Evolutionary conservation across 179 eudicot genomes (phyloP), one percentile per base, ranked within the genome.

Genomic region (Nepenthes alata): DNA sequence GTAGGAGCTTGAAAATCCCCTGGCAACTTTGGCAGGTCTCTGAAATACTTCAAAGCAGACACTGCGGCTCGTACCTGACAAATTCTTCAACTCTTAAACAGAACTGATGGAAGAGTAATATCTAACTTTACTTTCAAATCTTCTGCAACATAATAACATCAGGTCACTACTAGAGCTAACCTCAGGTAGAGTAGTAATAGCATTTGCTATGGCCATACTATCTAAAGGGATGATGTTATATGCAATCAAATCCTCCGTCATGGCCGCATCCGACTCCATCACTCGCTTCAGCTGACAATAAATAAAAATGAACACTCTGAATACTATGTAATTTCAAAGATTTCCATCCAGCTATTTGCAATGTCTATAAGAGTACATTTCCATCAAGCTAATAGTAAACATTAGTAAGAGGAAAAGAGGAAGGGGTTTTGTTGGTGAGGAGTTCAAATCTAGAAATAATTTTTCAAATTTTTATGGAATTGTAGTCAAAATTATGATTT

Each of bases 221-320:
- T 88, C 99, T 74, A 95, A 66, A 35, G 99, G 99, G 60, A 95
- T 95, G 51, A 95, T 95, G 65, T 95, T 95, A 68, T 91, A 95
- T 63, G 95, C 89, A 81, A 95, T 79, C 60, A 87, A 70, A 73
- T 95, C 99, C 52, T 91, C 99, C 0, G 88, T 88, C 99, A 95
- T 87, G 50, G 96, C 96, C 52, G 99, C 99, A 78, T 95, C 99
- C 11, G 89, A 85, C 74, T 86, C 83, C 77, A 95, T 91, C 44
- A 95, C 85, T 41, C 90, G 89, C 66, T 91, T 95, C 74, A 91
- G 74, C 99, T 95, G 82, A 47, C 68, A 70, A 60, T 51, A 10
- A 37, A 41, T 67, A 73, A 10, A 59, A 57, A 70, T 59, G 37
- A 12, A 11, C 35, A 53, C 12, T 48, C 2, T 53, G 57, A 7